Evolutionary conservation across 805 yeast genomes (phyloP).

Genomic region (Saturnispora halmiae): DNA sequence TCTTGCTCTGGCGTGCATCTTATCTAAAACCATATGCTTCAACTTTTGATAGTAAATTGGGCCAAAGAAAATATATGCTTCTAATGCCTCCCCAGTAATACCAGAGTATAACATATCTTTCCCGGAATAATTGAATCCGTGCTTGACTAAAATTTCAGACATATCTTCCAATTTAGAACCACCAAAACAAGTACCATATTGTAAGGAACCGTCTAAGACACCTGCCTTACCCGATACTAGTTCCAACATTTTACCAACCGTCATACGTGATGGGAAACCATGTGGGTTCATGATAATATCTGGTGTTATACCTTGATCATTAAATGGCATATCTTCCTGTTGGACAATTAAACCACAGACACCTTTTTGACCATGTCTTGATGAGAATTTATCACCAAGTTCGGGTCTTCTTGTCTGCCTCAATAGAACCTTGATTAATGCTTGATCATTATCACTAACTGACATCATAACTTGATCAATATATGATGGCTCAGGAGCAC

Average conservation of each 20-base stretch:
- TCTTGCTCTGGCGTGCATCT: constrained; percentile 99
- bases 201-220: constrained; percentile 80
- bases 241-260: constrained; percentile 98
- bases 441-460: constrained; percentile 90
- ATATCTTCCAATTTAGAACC: constrained; percentile 95
- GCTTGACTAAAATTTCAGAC: constrained; percentile 81
- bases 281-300: constrained; percentile 98
- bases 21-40: constrained; percentile 98
- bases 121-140: constrained; percentile 92
- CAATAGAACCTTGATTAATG: constrained; percentile 80
- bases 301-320: constrained; percentile 84
- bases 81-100: constrained; percentile 93
- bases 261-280: constrained; percentile 99
- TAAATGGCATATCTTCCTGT: constrained; percentile 94
- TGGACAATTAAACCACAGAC: constrained; percentile 97
- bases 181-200: constrained; percentile 97
- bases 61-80: constrained; percentile 96
- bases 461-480: constrained; percentile 98
- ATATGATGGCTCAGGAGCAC: constrained; percentile 92
- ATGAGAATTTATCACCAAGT: constrained; percentile 93
- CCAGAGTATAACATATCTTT: constrained; percentile 97
- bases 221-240: constrained; percentile 96
- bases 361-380: constrained; percentile 98
- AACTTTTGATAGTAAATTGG: constrained; percentile 96
- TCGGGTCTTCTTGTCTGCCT: constrained; percentile 97